Conservation (phyloP, 164 flowering plant genomes). For the Brasenia schreberi region DNA sequence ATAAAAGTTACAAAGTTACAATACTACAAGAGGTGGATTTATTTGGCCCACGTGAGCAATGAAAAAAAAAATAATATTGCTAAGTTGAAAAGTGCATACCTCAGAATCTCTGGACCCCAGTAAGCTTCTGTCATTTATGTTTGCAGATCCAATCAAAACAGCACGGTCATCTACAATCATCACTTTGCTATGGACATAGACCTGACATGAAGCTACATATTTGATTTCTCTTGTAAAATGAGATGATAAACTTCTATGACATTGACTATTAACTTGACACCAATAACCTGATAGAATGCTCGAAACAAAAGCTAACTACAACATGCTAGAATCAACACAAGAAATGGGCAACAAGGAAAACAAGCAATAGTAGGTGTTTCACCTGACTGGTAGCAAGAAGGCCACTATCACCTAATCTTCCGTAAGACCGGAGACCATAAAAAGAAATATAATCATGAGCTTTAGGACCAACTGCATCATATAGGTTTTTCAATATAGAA, state of each 20-base stretch:
- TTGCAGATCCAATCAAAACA: conserved; percentile 82
- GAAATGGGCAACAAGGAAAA: too few relatives aligned
- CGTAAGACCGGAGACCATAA: conserved; percentile 85
- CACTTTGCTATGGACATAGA: conserved; percentile 93
- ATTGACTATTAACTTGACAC: not conserved
- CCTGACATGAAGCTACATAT: conserved; percentile 21
- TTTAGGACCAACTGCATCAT: conserved; percentile 66
- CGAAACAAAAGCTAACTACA: too few relatives aligned
- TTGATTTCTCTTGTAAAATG: not conserved
- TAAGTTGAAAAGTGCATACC: conserved; percentile 26
- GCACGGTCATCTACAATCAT: conserved; percentile 82
- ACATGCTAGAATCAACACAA: too few relatives aligned
- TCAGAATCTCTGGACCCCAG: conserved; percentile 98
- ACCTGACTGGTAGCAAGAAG: conserved; percentile 90
- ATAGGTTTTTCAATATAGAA: conserved; percentile 80
- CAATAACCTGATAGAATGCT: too few relatives aligned
- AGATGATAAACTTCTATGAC: not conserved
- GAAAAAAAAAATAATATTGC: not conserved
- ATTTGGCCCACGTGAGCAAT: too few relatives aligned
- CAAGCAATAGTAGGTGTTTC: conserved; percentile 1
- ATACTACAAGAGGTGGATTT: too few relatives aligned
- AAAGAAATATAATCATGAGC: conserved; percentile 86
- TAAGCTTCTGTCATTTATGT: conserved; percentile 92
- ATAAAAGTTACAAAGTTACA: too few relatives aligned
- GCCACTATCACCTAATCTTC: conserved; percentile 73